phyloP scores from a whole-genome alignment of 192 early-diverging fungal genomes.

The Umbelopsis sp. region DNA sequence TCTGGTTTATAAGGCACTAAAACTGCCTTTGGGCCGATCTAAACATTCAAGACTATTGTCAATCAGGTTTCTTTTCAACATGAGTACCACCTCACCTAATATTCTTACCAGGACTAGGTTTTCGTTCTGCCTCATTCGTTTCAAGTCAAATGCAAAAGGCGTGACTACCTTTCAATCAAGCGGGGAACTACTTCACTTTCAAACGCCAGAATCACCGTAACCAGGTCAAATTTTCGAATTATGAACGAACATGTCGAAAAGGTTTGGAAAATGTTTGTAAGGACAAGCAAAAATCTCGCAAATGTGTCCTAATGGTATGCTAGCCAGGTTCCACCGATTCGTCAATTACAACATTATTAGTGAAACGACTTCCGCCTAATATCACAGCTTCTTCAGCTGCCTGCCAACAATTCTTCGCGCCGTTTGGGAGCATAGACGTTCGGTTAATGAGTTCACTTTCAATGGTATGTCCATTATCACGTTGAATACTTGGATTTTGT shows the following conservation, averaged over 20 bases:
- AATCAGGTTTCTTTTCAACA: neutral
- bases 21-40: conserved; percentile 62
- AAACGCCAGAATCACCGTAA: no score
- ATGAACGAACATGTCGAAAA: no score
- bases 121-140: conserved; percentile 33
- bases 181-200: no score
- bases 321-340: neutral
- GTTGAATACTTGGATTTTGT: no score
- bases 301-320: neutral
- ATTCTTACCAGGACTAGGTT: conserved; percentile 34
- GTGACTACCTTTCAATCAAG: no score
- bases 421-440: conserved; percentile 7
- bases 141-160: neutral
- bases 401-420: conserved; percentile 1
- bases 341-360: neutral
- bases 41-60: conserved; percentile 4
- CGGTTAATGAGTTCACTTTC: conserved; percentile 19
- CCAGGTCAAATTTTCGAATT: no score
- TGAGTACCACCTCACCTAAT: neutral
- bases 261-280: no score
- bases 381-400: neutral
- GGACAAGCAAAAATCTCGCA: neutral
- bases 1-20: conserved; percentile 86
- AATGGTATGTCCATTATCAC: conserved; percentile 15
- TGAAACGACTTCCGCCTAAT: neutral